These are phyloP conservation scores for Lavandula angustifolia DNA, from an alignment of 257 asterid species.

Conservation along the genomic window DNA sequence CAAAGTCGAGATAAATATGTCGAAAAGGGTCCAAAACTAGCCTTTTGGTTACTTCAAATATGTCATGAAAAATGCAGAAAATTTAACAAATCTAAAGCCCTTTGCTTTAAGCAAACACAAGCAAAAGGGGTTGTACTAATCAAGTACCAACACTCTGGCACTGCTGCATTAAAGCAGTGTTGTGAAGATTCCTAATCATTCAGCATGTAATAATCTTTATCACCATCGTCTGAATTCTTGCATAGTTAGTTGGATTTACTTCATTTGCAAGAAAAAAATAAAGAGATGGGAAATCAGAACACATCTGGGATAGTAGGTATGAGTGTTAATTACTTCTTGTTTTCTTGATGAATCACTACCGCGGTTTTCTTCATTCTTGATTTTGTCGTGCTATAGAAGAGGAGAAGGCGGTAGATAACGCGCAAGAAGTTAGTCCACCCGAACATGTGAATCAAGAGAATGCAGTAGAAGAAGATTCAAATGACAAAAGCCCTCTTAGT, in stretches of 20 bases:
- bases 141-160: slow-evolving; percentile 58
- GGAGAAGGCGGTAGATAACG: slow-evolving; percentile 33
- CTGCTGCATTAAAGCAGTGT: slow-evolving; percentile 39
- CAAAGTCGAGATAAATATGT: slow-evolving; percentile 24
- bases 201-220: slow-evolving; percentile 43
- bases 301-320: slow-evolving; percentile 66
- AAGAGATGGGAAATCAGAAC: slow-evolving; percentile 77
- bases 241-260: slow-evolving; percentile 23
- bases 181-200: slow-evolving; percentile 37
- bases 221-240: slow-evolving; percentile 38
- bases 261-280: slow-evolving; percentile 36
- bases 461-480: slow-evolving; percentile 28
- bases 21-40: not conserved
- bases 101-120: slow-evolving; percentile 55
- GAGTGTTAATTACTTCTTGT: not conserved
- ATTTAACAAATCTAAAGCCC: slow-evolving; percentile 34
- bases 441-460: slow-evolving; percentile 35
- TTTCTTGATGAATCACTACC: not conserved
- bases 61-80: slow-evolving; percentile 22
- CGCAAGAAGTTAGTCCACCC: slow-evolving; percentile 15
- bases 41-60: slow-evolving; percentile 25
- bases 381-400: slow-evolving; percentile 33
- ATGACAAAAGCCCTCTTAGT: slow-evolving; percentile 14
- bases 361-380: slow-evolving; percentile 4
- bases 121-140: slow-evolving; percentile 45